A percentile compares a stretch with the other conserved stretches of the same genome.
Conservation (phyloP, 495 filamentous ascomycete genomes). For the Daldinia caldariorum region DNA sequence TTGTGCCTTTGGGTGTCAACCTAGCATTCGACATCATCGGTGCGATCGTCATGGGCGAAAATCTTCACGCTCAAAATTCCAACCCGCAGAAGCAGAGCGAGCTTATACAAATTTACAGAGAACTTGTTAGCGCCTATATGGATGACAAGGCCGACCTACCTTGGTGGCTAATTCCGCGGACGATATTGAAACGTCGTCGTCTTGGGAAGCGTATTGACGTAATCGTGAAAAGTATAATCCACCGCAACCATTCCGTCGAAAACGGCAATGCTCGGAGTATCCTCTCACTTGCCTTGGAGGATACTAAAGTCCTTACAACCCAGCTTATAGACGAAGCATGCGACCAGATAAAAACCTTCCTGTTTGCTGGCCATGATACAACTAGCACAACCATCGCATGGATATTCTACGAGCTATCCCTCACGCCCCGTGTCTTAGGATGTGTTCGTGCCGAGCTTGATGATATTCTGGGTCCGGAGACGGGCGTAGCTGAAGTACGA, state of each 20-base stretch:
- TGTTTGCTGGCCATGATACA: too few species aligned
- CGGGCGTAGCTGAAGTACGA: slow-evolving; percentile 38
- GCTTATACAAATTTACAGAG: slow-evolving; percentile 14
- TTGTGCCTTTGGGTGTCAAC: slow-evolving; percentile 2
- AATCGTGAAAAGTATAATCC: slow-evolving; percentile 18
- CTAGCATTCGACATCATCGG: slow-evolving; percentile 46
- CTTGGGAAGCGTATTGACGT: slow-evolving; percentile 11
- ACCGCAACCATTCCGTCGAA: not conserved
- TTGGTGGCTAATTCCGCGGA: slow-evolving; percentile 16
- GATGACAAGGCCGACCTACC: slow-evolving; percentile 26
- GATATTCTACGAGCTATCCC: slow-evolving; percentile 58
- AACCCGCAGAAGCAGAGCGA: slow-evolving; percentile 18
- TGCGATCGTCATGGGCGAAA: slow-evolving; percentile 48
- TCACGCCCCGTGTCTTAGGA: slow-evolving; percentile 52
- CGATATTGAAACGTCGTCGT: slow-evolving; percentile 7
- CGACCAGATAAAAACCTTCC: slow-evolving; percentile 20
- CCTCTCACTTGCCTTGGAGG: slow-evolving; percentile 49
- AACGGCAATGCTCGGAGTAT: slow-evolving; percentile 40
- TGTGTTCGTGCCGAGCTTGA: slow-evolving; percentile 60
- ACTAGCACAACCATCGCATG: slow-evolving; percentile 54
- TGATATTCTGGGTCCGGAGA: slow-evolving; percentile 47
- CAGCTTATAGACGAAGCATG: slow-evolving; percentile 37
- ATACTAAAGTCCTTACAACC: slow-evolving; percentile 35
- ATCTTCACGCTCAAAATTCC: slow-evolving; percentile 49
- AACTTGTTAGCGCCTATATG: slow-evolving; percentile 16